Base-by-base conservation (phyloP, 2,329 filamentous ascomycete genomes). In the Pseudogymnoascus sp. region DNA sequence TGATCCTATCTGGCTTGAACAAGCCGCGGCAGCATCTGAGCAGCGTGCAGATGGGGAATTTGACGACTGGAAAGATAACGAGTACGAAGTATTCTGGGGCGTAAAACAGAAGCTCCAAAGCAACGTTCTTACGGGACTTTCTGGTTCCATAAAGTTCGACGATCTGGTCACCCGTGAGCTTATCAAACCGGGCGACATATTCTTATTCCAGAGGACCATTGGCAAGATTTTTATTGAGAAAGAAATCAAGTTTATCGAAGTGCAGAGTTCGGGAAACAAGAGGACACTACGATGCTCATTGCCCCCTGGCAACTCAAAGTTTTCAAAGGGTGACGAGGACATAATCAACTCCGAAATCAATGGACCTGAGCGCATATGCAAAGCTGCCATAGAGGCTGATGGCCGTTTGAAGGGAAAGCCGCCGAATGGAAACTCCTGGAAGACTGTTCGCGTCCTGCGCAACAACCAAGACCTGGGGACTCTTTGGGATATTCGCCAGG, bases 1-100 rank as follows among this genome's bases (percentile, higher is more conserved):
- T 65, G 78, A 80, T n/a, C 79, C 80, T 8, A 75, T 76, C 58
- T 88, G 84, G 84, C 75, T 81, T 62, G 73, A 73, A 2, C 74
- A 83, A 61, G 85, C 85, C 12, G 73, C 76, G 35, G 70, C 76
- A 65, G 85, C 85, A 1, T 77, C 79, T 58, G 67, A 76, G 58
- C 75, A 81, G 63, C 76, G 84, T 9, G 75, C 74, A 1, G 72
- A 74, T 0, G 85, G 85, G 0, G 75, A 76, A 6, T 87, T 81
- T 64, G 83, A 87, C 65, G 73, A 73, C 5, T 83, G 79, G 72
- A 81, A 84, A 69, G 78, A 79, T 50, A 70, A 74, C 50, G 78
- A 84, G 62, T 79, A 78, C 12, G 81, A 86, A 68, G 3, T n/a
- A 41, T 61, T 59, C 54, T 61, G 60, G 60, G 60, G 60, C 18